Evolutionary conservation across 805 yeast genomes (phyloP), one percentile per base, ranked within the genome.

Genomic region (Wickerhamiella slavikovae): DNA sequence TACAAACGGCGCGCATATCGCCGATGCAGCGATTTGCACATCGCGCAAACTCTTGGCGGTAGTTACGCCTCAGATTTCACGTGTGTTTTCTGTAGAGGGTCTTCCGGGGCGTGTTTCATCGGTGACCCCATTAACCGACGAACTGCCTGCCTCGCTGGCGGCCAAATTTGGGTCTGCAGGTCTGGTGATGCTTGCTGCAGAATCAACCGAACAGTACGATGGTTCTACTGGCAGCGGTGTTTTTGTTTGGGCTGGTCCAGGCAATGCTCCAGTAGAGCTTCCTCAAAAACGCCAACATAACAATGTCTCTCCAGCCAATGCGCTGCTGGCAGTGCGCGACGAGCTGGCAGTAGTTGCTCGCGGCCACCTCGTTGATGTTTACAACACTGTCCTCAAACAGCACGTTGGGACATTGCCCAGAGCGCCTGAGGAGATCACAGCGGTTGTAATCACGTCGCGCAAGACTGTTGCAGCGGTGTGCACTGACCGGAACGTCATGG

Each of bases 401-500:
- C 51, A 45, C 29, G 52, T 44, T 4, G 39, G 44, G 19, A 32
- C 64, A 14, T 53, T 82, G 31, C 66, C 80, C 3, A 66, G 68
- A 32, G 55, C 77, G 29, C 59, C 71, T 31, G 60, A 64, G 22
- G 56, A 60, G 19, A 70, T 82, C 7, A 68, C 77, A 4, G 65
- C 74, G 7, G 29, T 79, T 25, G 52, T 58, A n/a, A 69, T 78
- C 43, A 57, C 75, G 2, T 43, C 49, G 2, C 43, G 52, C 28
- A 52, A 56, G 18, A 65, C 76, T 2, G 54, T 82, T 21, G 47
- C 74, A 12, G 69, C 73, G 8, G 63, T 73, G 14, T 69, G 85
- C 2, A 66, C 74, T 28, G 92, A 79, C 29, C 76, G 75, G 48
- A 71, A 67, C 42, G 48, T 89, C 15, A 64, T 64, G 36, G 95